Evolutionary conservation across 1,139 yeast genomes (phyloP), one percentile per base, ranked within the genome.

Genomic region (Blastobotrys illinoisensis): DNA sequence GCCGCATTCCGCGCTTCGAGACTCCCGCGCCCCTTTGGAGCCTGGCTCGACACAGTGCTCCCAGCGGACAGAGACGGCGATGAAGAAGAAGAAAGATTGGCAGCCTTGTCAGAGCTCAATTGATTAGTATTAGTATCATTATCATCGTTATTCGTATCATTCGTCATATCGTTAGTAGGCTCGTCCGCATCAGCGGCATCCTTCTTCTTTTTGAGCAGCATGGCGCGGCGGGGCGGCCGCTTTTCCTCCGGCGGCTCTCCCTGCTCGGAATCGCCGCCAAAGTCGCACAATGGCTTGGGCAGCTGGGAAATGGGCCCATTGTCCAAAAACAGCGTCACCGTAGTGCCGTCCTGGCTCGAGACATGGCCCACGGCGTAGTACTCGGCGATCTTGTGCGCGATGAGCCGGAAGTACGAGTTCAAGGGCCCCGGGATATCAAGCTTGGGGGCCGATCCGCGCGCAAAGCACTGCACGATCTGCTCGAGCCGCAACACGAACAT

Each of bases 301-400:
- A 16, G 51, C 40, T 32, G 5, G 40, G 40, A 3, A 11, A 13
- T n/a, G 7, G 16, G 14, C 13, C 40, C 16, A 11, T 32, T 32
- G 6, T 32, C 40, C 46, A 11, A 52, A 58, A 66, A 73, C 13
- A 73, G 61, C n/a, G 73, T 73, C 61, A 81, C 78, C 11, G 81
- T 73, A 43, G 70, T 71, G 7, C 80, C 81, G 56, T 75, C 80
- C 48, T 74, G 74, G 26, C 77, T 73, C 28, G 79, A 62, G 5
- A 74, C 74, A 60, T 82, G 86, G 16, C 80, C 81, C 54, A 86
- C 67, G 24, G 75, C 72, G 64, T 85, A 85, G 66, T 84, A 84
- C 45, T 83, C 86, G 14, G 90, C 87, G 32, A 85, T 70, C 59
- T 85, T 86, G 67, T 86, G 90, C 0, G 85, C 77, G 53, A 86